These are phyloP conservation scores for Apostasia shenzhenica DNA, from an alignment of 106 monocot species.

Conservation along the genomic window DNA sequence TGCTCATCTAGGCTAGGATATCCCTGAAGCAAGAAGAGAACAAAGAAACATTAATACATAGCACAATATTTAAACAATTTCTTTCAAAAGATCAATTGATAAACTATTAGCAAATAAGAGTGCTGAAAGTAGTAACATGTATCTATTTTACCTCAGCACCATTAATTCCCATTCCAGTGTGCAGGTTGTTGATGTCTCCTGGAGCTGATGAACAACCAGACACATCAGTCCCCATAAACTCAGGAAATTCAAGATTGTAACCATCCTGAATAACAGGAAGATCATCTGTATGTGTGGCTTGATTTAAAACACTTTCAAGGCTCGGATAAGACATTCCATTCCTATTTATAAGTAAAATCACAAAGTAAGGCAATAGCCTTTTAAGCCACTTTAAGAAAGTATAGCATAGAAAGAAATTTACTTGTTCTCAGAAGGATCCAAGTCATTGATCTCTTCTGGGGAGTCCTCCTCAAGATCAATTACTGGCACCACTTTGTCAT, in stretches of 20 bases:
- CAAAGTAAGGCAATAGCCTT: background rate
- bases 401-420: conserved; percentile 23
- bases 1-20: conserved; percentile 39
- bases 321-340: conserved; percentile 33
- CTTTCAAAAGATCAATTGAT: background rate
- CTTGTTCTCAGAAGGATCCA: conserved; percentile 38
- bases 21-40: conserved; percentile 24
- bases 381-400: background rate
- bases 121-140: background rate
- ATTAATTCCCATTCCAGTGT: conserved; percentile 19
- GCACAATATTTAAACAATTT: background rate
- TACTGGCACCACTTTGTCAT: conserved; percentile 31
- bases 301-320: conserved; percentile 43
- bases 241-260: conserved; percentile 40
- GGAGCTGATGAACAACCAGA: conserved; percentile 35
- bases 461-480: conserved; percentile 61
- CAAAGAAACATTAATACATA: background rate
- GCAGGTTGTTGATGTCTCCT: conserved; percentile 34
- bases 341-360: conserved; percentile 20
- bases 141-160: conserved; percentile 29
- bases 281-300: conserved; percentile 35
- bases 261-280: conserved; percentile 55
- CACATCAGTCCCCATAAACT: conserved; percentile 56
- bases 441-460: conserved; percentile 13
- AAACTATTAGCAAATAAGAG: background rate